Percentiles rank a stretch among this genome's conserved stretches.
phyloP scores from a whole-genome alignment of 2,329 filamentous ascomycete species.

The Didymosphaeria variabile region DNA sequence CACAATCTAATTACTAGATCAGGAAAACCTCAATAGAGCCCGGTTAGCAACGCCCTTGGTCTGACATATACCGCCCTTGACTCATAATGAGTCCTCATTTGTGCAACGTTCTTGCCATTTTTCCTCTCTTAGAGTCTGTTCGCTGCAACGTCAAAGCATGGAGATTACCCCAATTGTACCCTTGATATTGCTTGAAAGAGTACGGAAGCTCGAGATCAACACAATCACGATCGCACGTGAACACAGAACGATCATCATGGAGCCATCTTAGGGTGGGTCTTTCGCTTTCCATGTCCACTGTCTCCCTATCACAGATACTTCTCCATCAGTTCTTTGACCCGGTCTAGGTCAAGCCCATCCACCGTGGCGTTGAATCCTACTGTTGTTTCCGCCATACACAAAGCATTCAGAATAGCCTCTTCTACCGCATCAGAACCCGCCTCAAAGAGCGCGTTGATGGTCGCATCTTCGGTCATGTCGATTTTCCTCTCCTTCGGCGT shows the following conservation, averaged over 20 bases:
- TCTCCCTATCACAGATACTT: slow-evolving; percentile 38
- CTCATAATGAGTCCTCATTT: no score
- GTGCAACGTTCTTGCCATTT: no score
- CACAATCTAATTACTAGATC: no score
- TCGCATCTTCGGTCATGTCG: slow-evolving; percentile 64
- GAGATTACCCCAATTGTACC: no score
- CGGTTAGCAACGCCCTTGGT: no score
- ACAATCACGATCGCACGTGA: background rate
- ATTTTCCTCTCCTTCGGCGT: slow-evolving; percentile 55
- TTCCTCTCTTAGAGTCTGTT: no score
- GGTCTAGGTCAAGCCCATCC: slow-evolving; percentile 45
- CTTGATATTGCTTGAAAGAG: no score
- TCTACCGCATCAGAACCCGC: slow-evolving; percentile 70
- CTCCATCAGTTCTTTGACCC: slow-evolving; percentile 48
- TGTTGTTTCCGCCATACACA: slow-evolving; percentile 69
- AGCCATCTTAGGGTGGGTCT: background rate
- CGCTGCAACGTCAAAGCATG: no score
- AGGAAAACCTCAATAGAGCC: no score
- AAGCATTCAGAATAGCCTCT: slow-evolving; percentile 71
- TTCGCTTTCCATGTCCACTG: background rate
- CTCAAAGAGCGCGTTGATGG: slow-evolving; percentile 69
- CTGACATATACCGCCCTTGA: no score
- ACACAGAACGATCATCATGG: background rate
- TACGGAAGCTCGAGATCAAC: no score
- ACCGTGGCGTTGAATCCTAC: slow-evolving; percentile 60